Percentiles rank a stretch among this genome's conserved stretches.
These are phyloP conservation scores for Erysimum cheiranthoides DNA, from an alignment of 345 rosid genomes.

Conservation along the genomic window DNA sequence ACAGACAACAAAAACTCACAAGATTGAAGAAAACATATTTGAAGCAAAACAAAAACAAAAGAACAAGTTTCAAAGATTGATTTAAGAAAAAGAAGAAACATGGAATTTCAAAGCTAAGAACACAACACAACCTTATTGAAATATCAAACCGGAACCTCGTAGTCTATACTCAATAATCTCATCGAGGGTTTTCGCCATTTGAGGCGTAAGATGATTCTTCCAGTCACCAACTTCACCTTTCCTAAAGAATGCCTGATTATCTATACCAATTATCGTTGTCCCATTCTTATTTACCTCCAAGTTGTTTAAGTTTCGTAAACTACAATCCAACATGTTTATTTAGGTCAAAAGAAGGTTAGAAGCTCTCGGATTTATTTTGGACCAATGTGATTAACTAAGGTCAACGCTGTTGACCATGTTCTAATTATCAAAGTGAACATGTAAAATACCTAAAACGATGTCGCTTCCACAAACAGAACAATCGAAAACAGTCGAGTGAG, in stretches of 20 bases:
- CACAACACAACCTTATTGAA: constrained; percentile 35
- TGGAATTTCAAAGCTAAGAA: not conserved
- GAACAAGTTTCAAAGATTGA: not conserved
- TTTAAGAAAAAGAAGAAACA: not conserved
- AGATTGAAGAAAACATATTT: no score
- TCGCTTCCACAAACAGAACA: no score
- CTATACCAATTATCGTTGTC: constrained; percentile 43
- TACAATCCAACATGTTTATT: constrained; percentile 37
- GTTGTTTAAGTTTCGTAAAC: constrained; percentile 54
- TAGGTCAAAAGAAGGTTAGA: no score
- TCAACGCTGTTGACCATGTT: no score
- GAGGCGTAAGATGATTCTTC: constrained; percentile 52
- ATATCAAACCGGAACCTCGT: constrained; percentile 44
- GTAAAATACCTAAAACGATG: no score
- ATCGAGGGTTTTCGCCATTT: constrained; percentile 51
- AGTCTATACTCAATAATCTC: constrained; percentile 47
- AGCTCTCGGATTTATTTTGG: no score
- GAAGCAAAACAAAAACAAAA: no score
- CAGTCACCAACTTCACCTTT: constrained; percentile 66
- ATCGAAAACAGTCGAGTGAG: no score
- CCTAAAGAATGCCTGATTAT: constrained; percentile 47
- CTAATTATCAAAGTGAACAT: no score
- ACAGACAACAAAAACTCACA: no score
- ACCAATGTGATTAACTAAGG: no score
- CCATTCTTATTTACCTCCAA: constrained; percentile 57